A percentile compares a stretch with the other conserved stretches of the same genome.
Evolutionary conservation across 2,329 filamentous ascomycete genomes (phyloP).

Genomic region (Xylaria sp.): DNA sequence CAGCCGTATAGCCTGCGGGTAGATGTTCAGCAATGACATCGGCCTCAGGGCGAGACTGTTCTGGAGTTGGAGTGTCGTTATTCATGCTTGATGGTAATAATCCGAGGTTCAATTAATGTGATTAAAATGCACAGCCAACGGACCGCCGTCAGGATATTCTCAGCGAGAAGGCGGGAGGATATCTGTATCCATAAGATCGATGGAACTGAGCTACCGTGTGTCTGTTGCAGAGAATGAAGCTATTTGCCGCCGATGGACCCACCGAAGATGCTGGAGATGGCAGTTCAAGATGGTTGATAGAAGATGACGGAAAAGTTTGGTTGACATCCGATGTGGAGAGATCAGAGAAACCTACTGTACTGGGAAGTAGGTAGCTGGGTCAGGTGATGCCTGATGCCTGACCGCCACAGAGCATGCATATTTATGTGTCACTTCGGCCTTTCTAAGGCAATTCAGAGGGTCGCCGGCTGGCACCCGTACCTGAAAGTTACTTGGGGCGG

Average conservation of each 20-base stretch:
- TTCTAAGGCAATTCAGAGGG: background rate
- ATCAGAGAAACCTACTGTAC: background rate
- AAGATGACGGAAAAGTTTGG: constrained; percentile 2
- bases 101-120: constrained; percentile 1
- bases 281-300: background rate
- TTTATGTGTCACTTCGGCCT: constrained; percentile 1
- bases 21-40: constrained; percentile 39
- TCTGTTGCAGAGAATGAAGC: background rate
- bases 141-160: constrained; percentile 18
- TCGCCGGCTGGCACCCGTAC: constrained; percentile 4
- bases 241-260: background rate
- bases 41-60: constrained; percentile 33
- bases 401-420: constrained; percentile 3
- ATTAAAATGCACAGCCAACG: constrained; percentile 4
- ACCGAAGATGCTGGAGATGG: background rate
- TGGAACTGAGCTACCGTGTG: background rate
- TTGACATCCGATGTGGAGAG: constrained; percentile 22
- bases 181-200: constrained; percentile 29
- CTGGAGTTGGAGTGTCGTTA: constrained; percentile 20
- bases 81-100: constrained; percentile 16
- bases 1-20: constrained; percentile 51
- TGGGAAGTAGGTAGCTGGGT: constrained; percentile 16
- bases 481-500: constrained; percentile 11
- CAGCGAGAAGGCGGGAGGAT: constrained; percentile 15
- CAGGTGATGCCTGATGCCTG: constrained; percentile 24